phyloP scores from a whole-genome alignment of 2,329 filamentous ascomycete genomes.

The Pseudohalonectria lignicola region DNA sequence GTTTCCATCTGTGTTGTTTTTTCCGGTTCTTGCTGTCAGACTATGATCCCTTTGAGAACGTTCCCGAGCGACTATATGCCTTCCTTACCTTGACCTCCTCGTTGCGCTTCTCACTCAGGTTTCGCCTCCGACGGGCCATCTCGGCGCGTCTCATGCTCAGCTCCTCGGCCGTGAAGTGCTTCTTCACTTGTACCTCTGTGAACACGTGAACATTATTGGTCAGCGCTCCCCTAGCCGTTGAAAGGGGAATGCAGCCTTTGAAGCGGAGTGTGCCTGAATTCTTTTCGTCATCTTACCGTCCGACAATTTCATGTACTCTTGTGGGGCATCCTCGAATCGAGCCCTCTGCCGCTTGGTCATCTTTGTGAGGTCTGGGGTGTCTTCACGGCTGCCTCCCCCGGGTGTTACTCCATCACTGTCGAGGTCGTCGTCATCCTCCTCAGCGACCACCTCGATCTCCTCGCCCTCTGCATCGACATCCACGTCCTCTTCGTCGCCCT shows the following conservation, averaged over 20 bases:
- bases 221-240: slow-evolving; percentile 4
- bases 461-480: slow-evolving; percentile 28
- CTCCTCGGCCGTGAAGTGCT: slow-evolving; percentile 50
- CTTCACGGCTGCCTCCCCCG: slow-evolving; percentile 31
- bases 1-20: slow-evolving; percentile 59
- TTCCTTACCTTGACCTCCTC: slow-evolving; percentile 53
- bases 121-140: slow-evolving; percentile 49
- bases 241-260: too few relatives aligned
- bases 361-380: slow-evolving; percentile 43
- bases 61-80: too few relatives aligned
- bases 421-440: slow-evolving; percentile 24
- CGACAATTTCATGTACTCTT: slow-evolving; percentile 48
- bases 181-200: slow-evolving; percentile 52
- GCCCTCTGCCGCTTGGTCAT: slow-evolving; percentile 52
- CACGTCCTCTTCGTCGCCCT: slow-evolving; percentile 27
- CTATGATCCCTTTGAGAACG: too few relatives aligned
- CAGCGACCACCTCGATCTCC: slow-evolving; percentile 23
- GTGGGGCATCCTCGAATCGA: slow-evolving; percentile 40
- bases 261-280: too few relatives aligned
- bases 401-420: slow-evolving; percentile 28
- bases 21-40: slow-evolving; percentile 2
- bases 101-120: slow-evolving; percentile 53
- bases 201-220: slow-evolving; percentile 6
- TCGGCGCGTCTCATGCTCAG: slow-evolving; percentile 50
- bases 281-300: slow-evolving; percentile 48